A percentile compares a stretch with the other conserved stretches of the same genome.
These are phyloP conservation scores for Thalia dealbata DNA, from an alignment of 176 grass and related monocot genomes.

Conservation along the genomic window DNA sequence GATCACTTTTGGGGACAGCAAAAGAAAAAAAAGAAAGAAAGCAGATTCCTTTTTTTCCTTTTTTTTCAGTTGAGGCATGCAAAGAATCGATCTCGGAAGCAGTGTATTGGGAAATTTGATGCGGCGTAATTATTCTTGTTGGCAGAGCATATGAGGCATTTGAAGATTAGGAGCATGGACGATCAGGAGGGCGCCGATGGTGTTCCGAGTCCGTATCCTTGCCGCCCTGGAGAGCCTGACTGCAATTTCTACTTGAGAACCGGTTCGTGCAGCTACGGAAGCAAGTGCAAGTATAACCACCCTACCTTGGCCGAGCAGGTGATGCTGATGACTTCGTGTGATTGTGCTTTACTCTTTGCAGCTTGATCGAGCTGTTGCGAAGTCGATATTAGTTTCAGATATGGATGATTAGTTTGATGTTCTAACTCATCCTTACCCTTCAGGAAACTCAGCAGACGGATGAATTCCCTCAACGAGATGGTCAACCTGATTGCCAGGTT, in stretches of 20 bases:
- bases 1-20: not conserved
- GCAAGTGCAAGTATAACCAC: slow-evolving; percentile 43
- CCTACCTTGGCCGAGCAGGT: slow-evolving; percentile 24
- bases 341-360: not conserved
- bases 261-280: slow-evolving; percentile 34
- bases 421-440: not conserved
- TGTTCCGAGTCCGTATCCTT: slow-evolving; percentile 22
- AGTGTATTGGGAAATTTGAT: not conserved
- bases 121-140: not conserved
- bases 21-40: no score
- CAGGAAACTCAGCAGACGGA: slow-evolving; percentile 25
- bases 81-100: not conserved
- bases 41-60: not conserved
- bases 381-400: not conserved
- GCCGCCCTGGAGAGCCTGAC: slow-evolving; percentile 36
- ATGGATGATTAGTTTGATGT: not conserved
- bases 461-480: slow-evolving; percentile 39
- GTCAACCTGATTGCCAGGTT: slow-evolving; percentile 47
- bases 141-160: slow-evolving; percentile 25
- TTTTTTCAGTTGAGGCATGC: not conserved
- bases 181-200: slow-evolving; percentile 1
- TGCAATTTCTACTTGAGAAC: slow-evolving; percentile 44
- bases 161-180: slow-evolving; percentile 22
- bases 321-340: not conserved
- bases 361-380: not conserved